These are phyloP conservation scores for Saururus chinensis DNA, from an alignment of 164 flowering plant species.

Conservation along the genomic window DNA sequence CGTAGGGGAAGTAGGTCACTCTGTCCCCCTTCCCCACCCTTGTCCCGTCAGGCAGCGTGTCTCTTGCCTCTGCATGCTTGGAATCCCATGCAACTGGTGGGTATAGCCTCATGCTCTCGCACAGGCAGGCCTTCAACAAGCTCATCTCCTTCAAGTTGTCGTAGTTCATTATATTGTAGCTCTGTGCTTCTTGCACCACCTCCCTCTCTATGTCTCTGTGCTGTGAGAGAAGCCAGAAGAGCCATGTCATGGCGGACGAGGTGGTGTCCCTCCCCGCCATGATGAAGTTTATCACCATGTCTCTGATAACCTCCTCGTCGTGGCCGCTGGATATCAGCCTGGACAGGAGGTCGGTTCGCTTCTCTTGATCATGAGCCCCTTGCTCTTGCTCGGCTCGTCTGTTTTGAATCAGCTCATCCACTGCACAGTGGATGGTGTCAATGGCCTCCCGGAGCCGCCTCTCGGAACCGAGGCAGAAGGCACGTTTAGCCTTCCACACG, in stretches of 20 bases:
- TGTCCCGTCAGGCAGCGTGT: constrained; percentile 69
- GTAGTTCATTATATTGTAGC: constrained; percentile 7
- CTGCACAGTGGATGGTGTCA: constrained; percentile 21
- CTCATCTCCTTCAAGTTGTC: constrained; percentile 49
- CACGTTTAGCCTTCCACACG: constrained; percentile 53
- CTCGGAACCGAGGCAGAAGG: constrained; percentile 44
- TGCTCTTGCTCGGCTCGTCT: constrained; percentile 14
- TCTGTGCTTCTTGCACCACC: constrained; percentile 17
- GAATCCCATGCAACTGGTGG: constrained; percentile 77
- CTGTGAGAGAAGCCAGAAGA: constrained; percentile 24
- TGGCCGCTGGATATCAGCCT: constrained; percentile 34
- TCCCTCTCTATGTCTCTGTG: constrained; percentile 14
- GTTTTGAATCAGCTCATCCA: constrained; percentile 28
- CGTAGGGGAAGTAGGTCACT: constrained; percentile 46
- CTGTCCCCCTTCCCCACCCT: constrained; percentile 38
- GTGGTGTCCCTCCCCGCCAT: constrained; percentile 85
- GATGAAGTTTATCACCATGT: constrained; percentile 65
- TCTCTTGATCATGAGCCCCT: neutral
- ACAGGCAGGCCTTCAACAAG: constrained; percentile 51
- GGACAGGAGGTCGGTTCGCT: constrained; percentile 34
- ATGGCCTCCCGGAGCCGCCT: constrained; percentile 32
- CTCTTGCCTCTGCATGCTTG: constrained; percentile 37
- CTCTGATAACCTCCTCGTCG: constrained; percentile 40
- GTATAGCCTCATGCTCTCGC: constrained; percentile 77
- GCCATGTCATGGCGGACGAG: constrained; percentile 74